Evolutionary conservation across 1,284 basidiomycete species (phyloP).

Genomic region (Rhodotorula mucilaginosa): DNA sequence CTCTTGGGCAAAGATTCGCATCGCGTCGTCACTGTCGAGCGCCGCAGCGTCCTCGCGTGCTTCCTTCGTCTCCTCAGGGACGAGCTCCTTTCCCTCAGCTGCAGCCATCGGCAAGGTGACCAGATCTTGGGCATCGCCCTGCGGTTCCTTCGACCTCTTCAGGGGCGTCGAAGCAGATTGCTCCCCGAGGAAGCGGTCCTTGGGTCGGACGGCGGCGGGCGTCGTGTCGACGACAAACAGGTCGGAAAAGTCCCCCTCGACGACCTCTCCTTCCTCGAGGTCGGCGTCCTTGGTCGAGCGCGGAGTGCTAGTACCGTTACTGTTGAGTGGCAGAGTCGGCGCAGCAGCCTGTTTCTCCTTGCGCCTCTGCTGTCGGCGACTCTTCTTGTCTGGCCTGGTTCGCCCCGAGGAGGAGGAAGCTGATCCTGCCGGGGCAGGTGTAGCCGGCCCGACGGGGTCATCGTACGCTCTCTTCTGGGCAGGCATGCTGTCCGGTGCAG

Average conservation of each 20-base stretch:
- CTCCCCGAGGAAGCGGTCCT: slow-evolving; percentile 10
- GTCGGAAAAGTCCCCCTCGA: slow-evolving; percentile 34
- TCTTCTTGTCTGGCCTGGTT: neutral
- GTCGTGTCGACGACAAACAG: slow-evolving; percentile 38
- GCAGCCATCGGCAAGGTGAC: neutral
- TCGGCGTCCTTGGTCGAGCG: neutral
- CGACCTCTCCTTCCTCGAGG: slow-evolving; percentile 33
- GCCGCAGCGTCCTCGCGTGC: neutral
- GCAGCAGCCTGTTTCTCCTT: too few species aligned
- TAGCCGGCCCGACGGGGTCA: slow-evolving; percentile 5
- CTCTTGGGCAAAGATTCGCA: slow-evolving; percentile 21
- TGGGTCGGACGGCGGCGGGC: slow-evolving; percentile 21
- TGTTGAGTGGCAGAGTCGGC: neutral
- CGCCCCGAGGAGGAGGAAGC: neutral
- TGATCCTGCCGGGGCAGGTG: neutral
- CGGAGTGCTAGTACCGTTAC: neutral
- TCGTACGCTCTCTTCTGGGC: slow-evolving; percentile 26
- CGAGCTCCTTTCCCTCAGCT: neutral
- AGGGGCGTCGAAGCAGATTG: neutral
- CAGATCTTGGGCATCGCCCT: neutral
- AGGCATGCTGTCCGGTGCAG: slow-evolving; percentile 6
- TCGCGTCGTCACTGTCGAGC: slow-evolving; percentile 14
- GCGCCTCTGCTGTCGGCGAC: neutral
- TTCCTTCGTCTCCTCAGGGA: neutral
- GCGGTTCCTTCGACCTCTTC: neutral